Evolutionary conservation across 495 filamentous ascomycete species (phyloP), one percentile per base, ranked within the genome.

Genomic region (Friedmanniomyces simplex): DNA sequence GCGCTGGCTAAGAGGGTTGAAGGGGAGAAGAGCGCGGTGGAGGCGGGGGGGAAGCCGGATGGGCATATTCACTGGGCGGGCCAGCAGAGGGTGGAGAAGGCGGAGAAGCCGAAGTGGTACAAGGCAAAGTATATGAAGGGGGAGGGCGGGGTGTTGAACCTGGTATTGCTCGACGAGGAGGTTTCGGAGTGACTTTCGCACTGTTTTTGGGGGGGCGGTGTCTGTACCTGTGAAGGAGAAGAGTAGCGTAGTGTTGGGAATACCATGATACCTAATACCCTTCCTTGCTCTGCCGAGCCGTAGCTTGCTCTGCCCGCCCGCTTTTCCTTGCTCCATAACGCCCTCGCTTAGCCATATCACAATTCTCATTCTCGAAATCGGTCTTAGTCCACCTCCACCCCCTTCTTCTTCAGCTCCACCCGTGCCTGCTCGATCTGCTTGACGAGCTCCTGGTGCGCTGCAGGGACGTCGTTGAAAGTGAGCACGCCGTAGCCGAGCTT

Each of bases 381-480:
- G 10, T 18, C 26, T 24, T 11, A 84, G 66, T 88, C 86, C 25
- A 89, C 84, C 72, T 85, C 82, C 21, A 89, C 85, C 3, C 86
- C 86, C 72, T 83, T 81, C 12, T 74, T 71, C 59, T 77, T 73
- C 68, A 89, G 71, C 52, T 89, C 86, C 54, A 67, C 71, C 73
- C 82, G 80, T 46, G 86, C 86, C 65, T 79, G 47, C 63, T 87
- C 76, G 67, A 89, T 88, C 76, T 89, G 81, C 74, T 77, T 82
- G 77, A 95, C 87, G 61, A 98, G 73, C 73, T 96, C 91, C 63
- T 83, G 78, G 71, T 96, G 86, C 56, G 93, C 93, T 60, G 87
- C 82, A 51, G 94, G 91, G 13, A 93, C 89, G 73, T 97, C 89
- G 74, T 94, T 89, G 79, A 98, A 98, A 37, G 90, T 96, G 64